A percentile compares a stretch with the other conserved stretches of the same genome.
Conservation (phyloP, 2,329 filamentous ascomycete species). For the Penicillium sp. region DNA sequence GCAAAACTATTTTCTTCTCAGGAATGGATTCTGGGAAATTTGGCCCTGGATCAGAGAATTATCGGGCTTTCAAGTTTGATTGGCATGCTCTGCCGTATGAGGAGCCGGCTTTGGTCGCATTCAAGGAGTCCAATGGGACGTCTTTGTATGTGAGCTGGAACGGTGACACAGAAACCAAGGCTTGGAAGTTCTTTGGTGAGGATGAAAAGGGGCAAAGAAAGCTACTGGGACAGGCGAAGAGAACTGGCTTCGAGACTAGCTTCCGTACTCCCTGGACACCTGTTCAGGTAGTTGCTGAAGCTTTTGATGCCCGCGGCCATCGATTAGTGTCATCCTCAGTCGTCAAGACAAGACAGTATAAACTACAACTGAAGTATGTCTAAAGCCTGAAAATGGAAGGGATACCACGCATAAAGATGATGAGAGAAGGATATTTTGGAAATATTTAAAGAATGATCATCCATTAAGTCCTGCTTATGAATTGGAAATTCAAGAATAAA, state of each 20-base stretch:
- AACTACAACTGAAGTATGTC: not conserved
- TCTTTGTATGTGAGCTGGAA: slow-evolving; percentile 18
- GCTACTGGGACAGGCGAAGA: slow-evolving; percentile 1
- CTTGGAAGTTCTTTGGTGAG: slow-evolving; percentile 16
- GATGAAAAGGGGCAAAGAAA: not conserved
- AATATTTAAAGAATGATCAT: slow-evolving; percentile 1
- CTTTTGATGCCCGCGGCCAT: slow-evolving; percentile 6
- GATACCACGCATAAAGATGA: no score
- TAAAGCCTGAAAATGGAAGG: not conserved
- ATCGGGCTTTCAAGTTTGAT: slow-evolving; percentile 17
- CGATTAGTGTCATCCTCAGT: slow-evolving; percentile 6
- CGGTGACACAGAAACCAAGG: slow-evolving; percentile 13
- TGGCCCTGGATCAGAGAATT: slow-evolving; percentile 15
- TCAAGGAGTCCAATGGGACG: slow-evolving; percentile 12
- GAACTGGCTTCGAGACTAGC: slow-evolving; percentile 6
- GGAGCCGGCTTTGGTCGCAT: slow-evolving; percentile 12
- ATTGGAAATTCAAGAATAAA: slow-evolving; percentile 5
- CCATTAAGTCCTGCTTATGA: slow-evolving; percentile 17
- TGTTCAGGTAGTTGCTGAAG: slow-evolving; percentile 11
- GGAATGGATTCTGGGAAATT: slow-evolving; percentile 11
- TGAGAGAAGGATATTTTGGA: no score
- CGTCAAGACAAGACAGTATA: not conserved
- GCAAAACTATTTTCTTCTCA: slow-evolving; percentile 12
- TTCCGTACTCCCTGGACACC: slow-evolving; percentile 13
- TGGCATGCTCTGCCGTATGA: slow-evolving; percentile 14